Evolutionary conservation across 1,139 yeast genomes (phyloP), one percentile per base, ranked within the genome.

Genomic region (Yamadazyma atmosphaerica): DNA sequence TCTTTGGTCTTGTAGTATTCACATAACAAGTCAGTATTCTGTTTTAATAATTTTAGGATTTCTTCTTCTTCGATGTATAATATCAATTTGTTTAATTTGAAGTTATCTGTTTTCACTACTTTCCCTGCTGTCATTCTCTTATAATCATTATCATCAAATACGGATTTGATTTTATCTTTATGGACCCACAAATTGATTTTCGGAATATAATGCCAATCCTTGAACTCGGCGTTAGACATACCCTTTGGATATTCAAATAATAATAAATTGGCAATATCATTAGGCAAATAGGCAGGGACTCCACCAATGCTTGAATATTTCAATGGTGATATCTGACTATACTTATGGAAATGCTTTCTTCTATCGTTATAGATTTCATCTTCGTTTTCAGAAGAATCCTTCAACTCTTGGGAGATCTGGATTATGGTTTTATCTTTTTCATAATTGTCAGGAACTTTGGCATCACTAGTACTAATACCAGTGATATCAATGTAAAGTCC

Each of bases 401-500:
- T 40, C 35, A 6, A 44, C 32, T 44, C 46, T 29, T 46, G 29
- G n/a, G 44, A 34, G 7, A 48, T 47, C 11, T 39, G 13, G 2
- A 49, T 35, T 9, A 43, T 38, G 3, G 33, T 32, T 27, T 45
- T 45, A 37, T 49, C 50, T 0, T 42, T 37, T 36, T 46, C 49
- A 45, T 42, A 48, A 35, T 55, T 42, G 14, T 43, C 47, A 8
- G 49, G 51, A 23, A 47, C 31, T 14, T 23, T 18, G 12, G 45
- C 49, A 33, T 42, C 39, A 40, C 61, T 56, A 19, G 57, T 52
- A 35, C 54, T 43, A 25, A 47, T 43, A 5, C 51, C 66, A 11
- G 68, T 62, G 36, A 63, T 61, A 44, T 63, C 68, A 35, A 63
- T 60, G 38, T 61, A 63, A 30, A 60, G 47, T 11, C 68, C 68